Evolutionary conservation across 371 early-diverging fungal genomes (phyloP).

Genomic region (Lichtheimia ornata): DNA sequence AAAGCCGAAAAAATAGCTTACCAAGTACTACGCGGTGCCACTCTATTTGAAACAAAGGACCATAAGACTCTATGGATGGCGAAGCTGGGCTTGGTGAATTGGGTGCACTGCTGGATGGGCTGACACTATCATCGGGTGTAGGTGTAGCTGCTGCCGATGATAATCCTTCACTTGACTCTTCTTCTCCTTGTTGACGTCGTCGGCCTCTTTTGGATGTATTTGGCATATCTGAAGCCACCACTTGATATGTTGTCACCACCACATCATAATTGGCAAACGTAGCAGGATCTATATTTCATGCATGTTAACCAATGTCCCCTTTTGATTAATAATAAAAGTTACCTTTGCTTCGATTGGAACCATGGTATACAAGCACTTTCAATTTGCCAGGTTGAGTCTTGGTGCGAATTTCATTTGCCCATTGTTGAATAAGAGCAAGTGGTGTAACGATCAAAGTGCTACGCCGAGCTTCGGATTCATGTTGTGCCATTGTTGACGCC

Average conservation of each 20-base stretch:
- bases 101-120: conserved; percentile 4
- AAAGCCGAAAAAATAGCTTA: conserved; percentile 18
- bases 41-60: conserved; percentile 44
- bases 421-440: conserved; percentile 66
- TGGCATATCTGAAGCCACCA: conserved; percentile 57
- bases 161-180: conserved; percentile 1
- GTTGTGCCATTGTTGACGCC: conserved; percentile 11
- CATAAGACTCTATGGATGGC: conserved; percentile 10
- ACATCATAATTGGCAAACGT: conserved; percentile 64
- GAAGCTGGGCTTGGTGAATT: conserved; percentile 1
- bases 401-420: conserved; percentile 62
- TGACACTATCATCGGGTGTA: conserved; percentile 2
- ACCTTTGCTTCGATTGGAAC: conserved; percentile 41
- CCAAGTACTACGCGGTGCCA: conserved; percentile 58
- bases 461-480: conserved; percentile 22
- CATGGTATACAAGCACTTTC: conserved; percentile 65
- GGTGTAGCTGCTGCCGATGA: background rate
- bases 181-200: conserved; percentile 12
- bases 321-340: background rate
- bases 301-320: background rate
- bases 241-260: conserved; percentile 72
- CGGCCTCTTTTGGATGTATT: conserved; percentile 7
- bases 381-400: conserved; percentile 51
- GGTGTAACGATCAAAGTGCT: conserved; percentile 71
- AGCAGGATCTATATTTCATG: conserved; percentile 14